Evolutionary conservation across 768 basidiomycete species (phyloP).

Genomic region (Psilocybe tampanensis): DNA sequence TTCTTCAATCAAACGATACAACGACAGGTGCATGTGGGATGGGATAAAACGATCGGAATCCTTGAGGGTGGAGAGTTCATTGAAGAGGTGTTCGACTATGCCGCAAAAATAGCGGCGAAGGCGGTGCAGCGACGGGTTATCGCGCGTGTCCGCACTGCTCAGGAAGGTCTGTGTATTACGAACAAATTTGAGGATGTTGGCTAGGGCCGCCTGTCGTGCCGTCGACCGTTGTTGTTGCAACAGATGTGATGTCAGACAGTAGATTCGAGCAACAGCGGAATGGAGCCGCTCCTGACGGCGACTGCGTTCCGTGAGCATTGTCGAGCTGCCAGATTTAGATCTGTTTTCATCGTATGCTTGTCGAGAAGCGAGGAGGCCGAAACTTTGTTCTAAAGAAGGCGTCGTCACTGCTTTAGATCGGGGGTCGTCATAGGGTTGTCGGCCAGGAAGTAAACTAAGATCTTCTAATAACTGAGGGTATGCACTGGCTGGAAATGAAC

Average conservation of each 20-base stretch:
- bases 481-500: constrained; percentile 75
- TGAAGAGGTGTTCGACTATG: constrained; percentile 83
- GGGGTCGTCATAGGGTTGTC: constrained; percentile 83
- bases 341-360: constrained; percentile 69
- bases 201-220: constrained; percentile 71
- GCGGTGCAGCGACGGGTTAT: constrained; percentile 76
- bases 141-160: constrained; percentile 68
- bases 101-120: constrained; percentile 92
- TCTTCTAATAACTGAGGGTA: constrained; percentile 87
- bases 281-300: constrained; percentile 79
- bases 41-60: constrained; percentile 80
- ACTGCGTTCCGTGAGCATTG: constrained; percentile 52
- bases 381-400: constrained; percentile 37
- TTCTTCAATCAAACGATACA: constrained; percentile 88
- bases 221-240: constrained; percentile 71
- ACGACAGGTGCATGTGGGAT: constrained; percentile 69
- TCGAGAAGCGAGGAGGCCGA: constrained; percentile 43
- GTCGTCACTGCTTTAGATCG: constrained; percentile 44
- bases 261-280: constrained; percentile 88
- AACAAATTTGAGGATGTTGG: constrained; percentile 85
- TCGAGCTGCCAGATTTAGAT: constrained; percentile 44
- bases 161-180: constrained; percentile 81
- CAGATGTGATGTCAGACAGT: constrained; percentile 80
- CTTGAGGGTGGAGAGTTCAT: constrained; percentile 67
- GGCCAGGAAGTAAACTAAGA: constrained; percentile 74